These are phyloP conservation scores for Suhomyces ambrosiae DNA, from an alignment of 1,139 yeast species.

Conservation along the genomic window DNA sequence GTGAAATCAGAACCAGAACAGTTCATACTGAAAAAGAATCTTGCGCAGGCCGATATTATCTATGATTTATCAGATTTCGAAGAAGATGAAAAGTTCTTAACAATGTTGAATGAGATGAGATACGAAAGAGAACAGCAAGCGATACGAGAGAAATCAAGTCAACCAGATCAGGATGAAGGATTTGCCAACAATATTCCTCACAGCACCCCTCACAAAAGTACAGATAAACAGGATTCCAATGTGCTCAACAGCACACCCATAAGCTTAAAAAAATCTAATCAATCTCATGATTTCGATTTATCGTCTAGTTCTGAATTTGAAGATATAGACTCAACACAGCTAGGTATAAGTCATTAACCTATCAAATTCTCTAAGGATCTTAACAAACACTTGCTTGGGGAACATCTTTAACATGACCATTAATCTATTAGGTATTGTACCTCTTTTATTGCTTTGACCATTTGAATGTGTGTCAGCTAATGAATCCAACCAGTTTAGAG, in stretches of 20 bases:
- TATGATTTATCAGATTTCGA: conserved; percentile 34
- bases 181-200: too few species aligned
- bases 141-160: not conserved
- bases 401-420: conserved; percentile 8
- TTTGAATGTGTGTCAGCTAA: not conserved
- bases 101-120: conserved; percentile 17
- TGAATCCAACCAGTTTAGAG: not conserved
- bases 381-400: conserved; percentile 3
- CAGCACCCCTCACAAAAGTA: not conserved
- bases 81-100: conserved; percentile 24
- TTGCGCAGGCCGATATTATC: conserved; percentile 17
- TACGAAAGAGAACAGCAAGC: not conserved
- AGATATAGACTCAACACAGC: conserved; percentile 15
- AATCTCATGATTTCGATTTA: conserved; percentile 19
- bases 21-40: conserved; percentile 6
- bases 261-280: conserved; percentile 8
- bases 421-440: not conserved
- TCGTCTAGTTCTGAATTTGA: conserved; percentile 22
- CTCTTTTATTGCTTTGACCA: not conserved
- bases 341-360: conserved; percentile 1
- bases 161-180: not conserved
- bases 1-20: conserved; percentile 8
- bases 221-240: not conserved
- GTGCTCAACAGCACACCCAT: not conserved
- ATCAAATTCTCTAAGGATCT: conserved; percentile 4